Conservation (phyloP, 2,329 filamentous ascomycete genomes). For the Hypoxylon sp. region DNA sequence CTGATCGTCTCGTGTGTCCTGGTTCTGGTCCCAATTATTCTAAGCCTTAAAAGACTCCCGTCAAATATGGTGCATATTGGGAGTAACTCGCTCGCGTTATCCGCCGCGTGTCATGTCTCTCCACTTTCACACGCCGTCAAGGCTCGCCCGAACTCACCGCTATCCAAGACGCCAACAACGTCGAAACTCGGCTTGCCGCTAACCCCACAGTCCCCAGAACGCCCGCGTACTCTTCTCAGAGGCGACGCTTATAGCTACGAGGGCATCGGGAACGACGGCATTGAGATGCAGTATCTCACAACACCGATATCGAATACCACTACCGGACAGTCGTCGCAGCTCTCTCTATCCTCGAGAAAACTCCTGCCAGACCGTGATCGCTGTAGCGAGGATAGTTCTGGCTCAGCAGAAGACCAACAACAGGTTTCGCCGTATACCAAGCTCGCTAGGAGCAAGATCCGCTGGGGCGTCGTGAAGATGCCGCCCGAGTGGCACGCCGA, state of each 20-base stretch:
- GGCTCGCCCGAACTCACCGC: neutral
- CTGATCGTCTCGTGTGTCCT: constrained; percentile 31
- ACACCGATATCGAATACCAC: neutral
- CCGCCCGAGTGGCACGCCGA: constrained; percentile 41
- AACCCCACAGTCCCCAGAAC: constrained; percentile 11
- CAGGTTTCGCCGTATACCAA: constrained; percentile 22
- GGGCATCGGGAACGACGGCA: constrained; percentile 6
- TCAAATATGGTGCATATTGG: constrained; percentile 39
- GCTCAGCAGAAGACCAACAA: constrained; percentile 5
- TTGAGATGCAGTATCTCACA: constrained; percentile 31
- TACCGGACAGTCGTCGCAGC: neutral
- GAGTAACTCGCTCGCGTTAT: constrained; percentile 47
- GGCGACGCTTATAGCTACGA: constrained; percentile 16
- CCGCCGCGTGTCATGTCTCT: constrained; percentile 48
- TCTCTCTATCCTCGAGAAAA: constrained; percentile 19
- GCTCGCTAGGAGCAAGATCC: constrained; percentile 42
- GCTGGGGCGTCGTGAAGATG: constrained; percentile 47
- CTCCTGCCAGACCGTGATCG: constrained; percentile 10
- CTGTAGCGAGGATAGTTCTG: constrained; percentile 11
- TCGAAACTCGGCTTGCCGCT: constrained; percentile 6
- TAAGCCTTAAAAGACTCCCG: constrained; percentile 41
- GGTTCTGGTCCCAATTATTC: constrained; percentile 32
- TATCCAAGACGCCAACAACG: neutral
- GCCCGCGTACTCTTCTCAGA: neutral
- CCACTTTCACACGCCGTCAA: constrained; percentile 27